Evolutionary conservation across 495 filamentous ascomycete genomes (phyloP).

Genomic region (Lentithecium fluviatile): DNA sequence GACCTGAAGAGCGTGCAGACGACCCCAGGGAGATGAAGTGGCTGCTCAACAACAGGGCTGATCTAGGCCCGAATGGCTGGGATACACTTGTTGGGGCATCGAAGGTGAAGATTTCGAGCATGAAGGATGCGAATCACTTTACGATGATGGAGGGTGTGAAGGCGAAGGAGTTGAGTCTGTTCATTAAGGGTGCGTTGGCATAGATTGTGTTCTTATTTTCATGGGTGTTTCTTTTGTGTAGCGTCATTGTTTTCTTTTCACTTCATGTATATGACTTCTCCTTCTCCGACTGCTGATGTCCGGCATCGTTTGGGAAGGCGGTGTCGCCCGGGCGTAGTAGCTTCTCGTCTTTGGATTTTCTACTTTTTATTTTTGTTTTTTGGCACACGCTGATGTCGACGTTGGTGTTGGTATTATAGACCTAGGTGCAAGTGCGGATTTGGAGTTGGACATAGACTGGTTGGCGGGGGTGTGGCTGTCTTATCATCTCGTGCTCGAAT

Average conservation of each 20-base stretch:
- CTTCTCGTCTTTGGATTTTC: neutral
- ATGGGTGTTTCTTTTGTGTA: neutral
- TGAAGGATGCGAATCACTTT: slow-evolving; percentile 46
- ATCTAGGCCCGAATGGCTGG: slow-evolving; percentile 78
- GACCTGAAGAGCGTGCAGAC: slow-evolving; percentile 43
- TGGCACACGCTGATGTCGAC: no score
- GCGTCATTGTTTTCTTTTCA: neutral
- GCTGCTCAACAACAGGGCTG: slow-evolving; percentile 71
- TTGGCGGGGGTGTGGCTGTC: neutral
- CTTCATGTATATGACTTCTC: neutral
- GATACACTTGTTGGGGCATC: slow-evolving; percentile 59
- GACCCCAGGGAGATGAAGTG: slow-evolving; percentile 74
- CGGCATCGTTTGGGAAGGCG: slow-evolving; percentile 23
- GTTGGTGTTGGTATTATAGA: no score
- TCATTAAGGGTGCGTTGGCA: slow-evolving; percentile 19
- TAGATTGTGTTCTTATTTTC: slow-evolving; percentile 1
- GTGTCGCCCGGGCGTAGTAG: slow-evolving; percentile 15
- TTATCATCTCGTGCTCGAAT: no score
- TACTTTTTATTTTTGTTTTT: neutral
- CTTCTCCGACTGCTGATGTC: slow-evolving; percentile 1
- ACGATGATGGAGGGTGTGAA: slow-evolving; percentile 38
- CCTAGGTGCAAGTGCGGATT: no score
- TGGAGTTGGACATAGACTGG: no score
- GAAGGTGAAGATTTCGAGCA: slow-evolving; percentile 35
- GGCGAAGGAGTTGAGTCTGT: slow-evolving; percentile 20